phyloP scores from a whole-genome alignment of 768 basidiomycete genomes.

The Hydnomerulius pinastri region DNA sequence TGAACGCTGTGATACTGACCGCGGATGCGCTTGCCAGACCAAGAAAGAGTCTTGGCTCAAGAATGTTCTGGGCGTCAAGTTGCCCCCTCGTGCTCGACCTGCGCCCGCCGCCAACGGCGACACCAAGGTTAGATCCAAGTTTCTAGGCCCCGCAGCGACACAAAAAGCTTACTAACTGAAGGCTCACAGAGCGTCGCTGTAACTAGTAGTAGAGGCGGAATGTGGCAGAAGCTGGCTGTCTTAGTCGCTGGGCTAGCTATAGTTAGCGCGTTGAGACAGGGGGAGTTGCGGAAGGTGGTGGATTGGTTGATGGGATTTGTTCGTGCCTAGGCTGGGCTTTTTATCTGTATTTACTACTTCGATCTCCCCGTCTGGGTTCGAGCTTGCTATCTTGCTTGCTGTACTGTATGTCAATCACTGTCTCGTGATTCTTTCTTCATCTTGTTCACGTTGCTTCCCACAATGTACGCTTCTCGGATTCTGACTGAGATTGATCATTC shows the following conservation, averaged over 20 bases:
- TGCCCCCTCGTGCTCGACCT: conserved; percentile 24
- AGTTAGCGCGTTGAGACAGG: conserved; percentile 3
- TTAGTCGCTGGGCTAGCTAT: conserved; percentile 10
- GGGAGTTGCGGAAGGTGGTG: background rate
- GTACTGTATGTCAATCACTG: too few relatives aligned
- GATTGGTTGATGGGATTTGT: conserved; percentile 6
- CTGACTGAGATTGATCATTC: too few relatives aligned
- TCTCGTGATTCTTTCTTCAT: too few relatives aligned
- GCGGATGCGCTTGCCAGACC: conserved; percentile 7
- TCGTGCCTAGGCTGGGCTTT: conserved; percentile 17
- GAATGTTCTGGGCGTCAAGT: conserved; percentile 9
- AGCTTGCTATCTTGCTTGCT: too few relatives aligned
- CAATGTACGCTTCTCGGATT: too few relatives aligned
- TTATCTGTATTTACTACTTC: background rate
- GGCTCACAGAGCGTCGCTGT: conserved; percentile 3
- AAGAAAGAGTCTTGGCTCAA: conserved; percentile 27
- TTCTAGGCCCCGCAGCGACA: background rate
- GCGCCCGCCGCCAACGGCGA: conserved; percentile 11
- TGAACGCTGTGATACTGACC: background rate
- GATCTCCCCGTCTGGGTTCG: too few relatives aligned
- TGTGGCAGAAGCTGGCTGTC: conserved; percentile 6
- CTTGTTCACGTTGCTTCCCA: too few relatives aligned
- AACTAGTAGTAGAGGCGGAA: background rate
- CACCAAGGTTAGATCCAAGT: conserved; percentile 14
- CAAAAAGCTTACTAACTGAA: conserved; percentile 19